phyloP scores from a whole-genome alignment of 2,329 filamentous ascomycete species.

The Talaromyces marneffei region DNA sequence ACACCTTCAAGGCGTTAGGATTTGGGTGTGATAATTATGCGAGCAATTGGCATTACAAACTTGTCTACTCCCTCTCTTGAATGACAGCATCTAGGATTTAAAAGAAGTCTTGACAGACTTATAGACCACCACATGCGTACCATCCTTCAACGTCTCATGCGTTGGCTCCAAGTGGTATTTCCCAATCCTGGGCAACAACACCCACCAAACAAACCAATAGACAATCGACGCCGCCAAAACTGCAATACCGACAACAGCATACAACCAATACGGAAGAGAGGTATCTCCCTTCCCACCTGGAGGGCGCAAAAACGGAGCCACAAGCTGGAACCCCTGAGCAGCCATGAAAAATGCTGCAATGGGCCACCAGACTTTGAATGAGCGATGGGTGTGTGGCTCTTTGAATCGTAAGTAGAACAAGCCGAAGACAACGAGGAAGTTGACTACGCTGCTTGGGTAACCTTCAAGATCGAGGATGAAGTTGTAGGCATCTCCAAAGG shows the following conservation, averaged over 20 bases:
- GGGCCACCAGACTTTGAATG: constrained; percentile 15
- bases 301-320: constrained; percentile 52
- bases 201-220: constrained; percentile 42
- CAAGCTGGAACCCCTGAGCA: constrained; percentile 56
- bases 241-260: constrained; percentile 44
- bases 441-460: constrained; percentile 19
- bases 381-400: constrained; percentile 4
- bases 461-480: constrained; percentile 39
- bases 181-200: constrained; percentile 16
- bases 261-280: constrained; percentile 45
- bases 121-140: constrained; percentile 20
- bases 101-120: constrained; percentile 12
- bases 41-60: not conserved
- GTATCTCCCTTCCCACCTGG: constrained; percentile 41
- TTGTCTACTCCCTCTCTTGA: no score
- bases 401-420: constrained; percentile 45
- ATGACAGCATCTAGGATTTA: not conserved
- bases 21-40: not conserved
- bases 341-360: constrained; percentile 47
- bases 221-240: constrained; percentile 42
- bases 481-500: constrained; percentile 58
- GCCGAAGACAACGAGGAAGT: constrained; percentile 41
- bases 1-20: not conserved
- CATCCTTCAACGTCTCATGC: constrained; percentile 18
- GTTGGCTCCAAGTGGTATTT: constrained; percentile 17